Percentiles rank a stretch among this genome's conserved stretches.
Conservation (phyloP, 331 rosid species). For the Pyrus hybrid region DNA sequence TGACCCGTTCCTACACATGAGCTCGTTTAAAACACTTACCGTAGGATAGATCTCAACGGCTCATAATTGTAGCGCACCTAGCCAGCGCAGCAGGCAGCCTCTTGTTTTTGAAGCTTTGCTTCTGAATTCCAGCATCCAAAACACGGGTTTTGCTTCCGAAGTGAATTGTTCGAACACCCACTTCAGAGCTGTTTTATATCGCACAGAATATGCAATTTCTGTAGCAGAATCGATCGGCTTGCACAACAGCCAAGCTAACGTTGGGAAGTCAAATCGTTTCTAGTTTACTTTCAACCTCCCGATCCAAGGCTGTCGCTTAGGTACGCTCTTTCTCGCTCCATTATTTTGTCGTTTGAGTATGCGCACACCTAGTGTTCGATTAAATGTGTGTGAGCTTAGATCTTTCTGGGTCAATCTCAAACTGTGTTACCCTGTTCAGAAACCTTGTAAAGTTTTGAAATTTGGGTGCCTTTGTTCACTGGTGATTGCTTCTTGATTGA, state of each 20-base stretch:
- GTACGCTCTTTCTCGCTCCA: not conserved
- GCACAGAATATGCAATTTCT: not conserved
- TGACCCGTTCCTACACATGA: not conserved
- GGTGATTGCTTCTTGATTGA: not conserved
- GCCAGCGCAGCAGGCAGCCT: not conserved
- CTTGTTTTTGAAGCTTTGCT: too few species aligned
- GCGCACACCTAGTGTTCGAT: not conserved
- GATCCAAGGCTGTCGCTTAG: not conserved
- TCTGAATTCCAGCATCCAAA: too few species aligned
- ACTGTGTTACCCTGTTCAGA: not conserved
- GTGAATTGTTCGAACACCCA: too few species aligned
- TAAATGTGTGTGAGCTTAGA: not conserved
- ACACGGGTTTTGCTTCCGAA: too few species aligned
- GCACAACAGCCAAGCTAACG: not conserved
- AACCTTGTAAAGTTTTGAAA: not conserved
- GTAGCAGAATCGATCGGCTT: not conserved
- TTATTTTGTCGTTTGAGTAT: not conserved
- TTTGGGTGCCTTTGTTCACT: not conserved
- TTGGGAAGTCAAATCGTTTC: not conserved
- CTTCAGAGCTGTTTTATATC: too few species aligned
- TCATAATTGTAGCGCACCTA: not conserved
- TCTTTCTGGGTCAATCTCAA: not conserved
- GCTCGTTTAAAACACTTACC: not conserved
- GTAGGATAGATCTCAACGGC: not conserved
- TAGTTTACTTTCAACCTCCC: not conserved